A percentile compares a stretch with the other conserved stretches of the same genome.
Evolutionary conservation across 768 basidiomycete genomes (phyloP).

Genomic region (Steccherinum ochraceum): DNA sequence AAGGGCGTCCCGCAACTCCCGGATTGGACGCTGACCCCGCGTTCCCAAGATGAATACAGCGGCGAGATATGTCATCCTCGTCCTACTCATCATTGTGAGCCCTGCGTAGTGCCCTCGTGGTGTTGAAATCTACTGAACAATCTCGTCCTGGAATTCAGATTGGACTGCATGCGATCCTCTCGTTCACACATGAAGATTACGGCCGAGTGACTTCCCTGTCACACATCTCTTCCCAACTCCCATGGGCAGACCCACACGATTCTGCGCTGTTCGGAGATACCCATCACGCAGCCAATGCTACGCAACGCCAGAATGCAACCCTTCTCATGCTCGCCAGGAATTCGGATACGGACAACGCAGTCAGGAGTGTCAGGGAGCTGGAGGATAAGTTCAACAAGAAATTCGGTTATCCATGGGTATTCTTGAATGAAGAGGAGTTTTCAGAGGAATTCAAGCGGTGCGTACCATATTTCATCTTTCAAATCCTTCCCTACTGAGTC

Average conservation of each 20-base stretch:
- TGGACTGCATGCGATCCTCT: slow-evolving; percentile 52
- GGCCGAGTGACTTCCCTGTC: slow-evolving; percentile 52
- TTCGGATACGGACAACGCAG: slow-evolving; percentile 49
- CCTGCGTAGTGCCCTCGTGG: background rate
- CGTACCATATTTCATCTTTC: slow-evolving; percentile 21
- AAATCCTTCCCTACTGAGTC: slow-evolving; percentile 69
- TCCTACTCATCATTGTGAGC: slow-evolving; percentile 24
- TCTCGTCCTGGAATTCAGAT: slow-evolving; percentile 14
- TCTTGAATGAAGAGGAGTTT: slow-evolving; percentile 84
- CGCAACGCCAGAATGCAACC: slow-evolving; percentile 21
- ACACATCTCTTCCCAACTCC: slow-evolving; percentile 25
- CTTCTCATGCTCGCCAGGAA: slow-evolving; percentile 57
- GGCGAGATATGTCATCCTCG: slow-evolving; percentile 25
- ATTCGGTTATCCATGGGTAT: slow-evolving; percentile 80
- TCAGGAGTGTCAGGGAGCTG: slow-evolving; percentile 63
- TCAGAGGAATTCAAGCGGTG: slow-evolving; percentile 66
- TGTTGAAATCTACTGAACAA: background rate
- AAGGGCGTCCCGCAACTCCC: no score
- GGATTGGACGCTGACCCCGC: no score
- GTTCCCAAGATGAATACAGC: slow-evolving; percentile 23
- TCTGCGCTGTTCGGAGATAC: background rate
- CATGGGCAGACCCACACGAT: slow-evolving; percentile 10
- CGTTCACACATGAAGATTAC: slow-evolving; percentile 60
- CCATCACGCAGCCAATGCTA: background rate
- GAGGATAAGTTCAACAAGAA: slow-evolving; percentile 85